phyloP scores from a whole-genome alignment of 2,329 filamentous ascomycete species.

The Penicillium sp. region DNA sequence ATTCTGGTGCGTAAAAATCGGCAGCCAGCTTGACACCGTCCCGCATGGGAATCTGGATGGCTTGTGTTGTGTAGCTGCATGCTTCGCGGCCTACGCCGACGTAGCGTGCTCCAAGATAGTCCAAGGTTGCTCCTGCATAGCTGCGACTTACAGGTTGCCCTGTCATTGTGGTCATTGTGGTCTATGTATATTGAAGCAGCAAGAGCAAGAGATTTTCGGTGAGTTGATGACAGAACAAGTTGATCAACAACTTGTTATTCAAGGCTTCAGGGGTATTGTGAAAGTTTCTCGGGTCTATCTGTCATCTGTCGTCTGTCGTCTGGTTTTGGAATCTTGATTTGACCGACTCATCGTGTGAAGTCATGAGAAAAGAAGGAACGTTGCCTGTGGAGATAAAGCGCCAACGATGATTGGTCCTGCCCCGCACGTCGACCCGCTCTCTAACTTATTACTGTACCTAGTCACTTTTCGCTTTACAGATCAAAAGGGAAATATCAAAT shows the following conservation, averaged over 20 bases:
- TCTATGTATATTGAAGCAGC: neutral
- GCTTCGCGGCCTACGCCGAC: conserved; percentile 8
- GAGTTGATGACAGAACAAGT: neutral
- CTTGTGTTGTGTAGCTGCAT: conserved; percentile 17
- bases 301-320: too few species aligned
- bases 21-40: conserved; percentile 13
- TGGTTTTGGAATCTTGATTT: too few species aligned
- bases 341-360: too few species aligned
- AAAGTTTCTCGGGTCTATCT: too few species aligned
- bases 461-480: neutral
- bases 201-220: neutral
- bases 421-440: too few species aligned
- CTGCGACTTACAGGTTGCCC: neutral
- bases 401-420: too few species aligned
- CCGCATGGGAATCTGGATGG: conserved; percentile 13
- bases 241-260: neutral
- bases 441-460: too few species aligned
- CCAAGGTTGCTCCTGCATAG: conserved; percentile 6
- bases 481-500: neutral
- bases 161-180: neutral
- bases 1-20: conserved; percentile 13
- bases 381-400: too few species aligned
- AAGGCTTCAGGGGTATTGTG: too few species aligned
- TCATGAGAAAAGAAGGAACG: too few species aligned
- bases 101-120: conserved; percentile 12